A percentile compares a stretch with the other conserved stretches of the same genome.
These are phyloP conservation scores for Crucihimalaya himalaica DNA, from an alignment of 345 rosid genomes.

Conservation along the genomic window DNA sequence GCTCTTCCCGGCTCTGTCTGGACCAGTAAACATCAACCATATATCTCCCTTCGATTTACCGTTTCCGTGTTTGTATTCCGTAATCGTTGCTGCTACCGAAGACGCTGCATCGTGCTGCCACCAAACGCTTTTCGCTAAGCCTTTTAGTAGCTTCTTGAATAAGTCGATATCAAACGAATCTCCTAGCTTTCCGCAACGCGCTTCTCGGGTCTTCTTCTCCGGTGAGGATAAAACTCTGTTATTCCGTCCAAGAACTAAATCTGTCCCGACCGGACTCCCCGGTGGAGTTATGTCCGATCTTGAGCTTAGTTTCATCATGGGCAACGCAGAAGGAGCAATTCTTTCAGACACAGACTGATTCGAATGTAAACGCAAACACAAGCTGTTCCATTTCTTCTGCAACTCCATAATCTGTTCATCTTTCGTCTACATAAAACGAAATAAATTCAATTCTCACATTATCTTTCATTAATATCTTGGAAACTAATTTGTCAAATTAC, in stretches of 20 bases:
- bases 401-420: slow-evolving; percentile 65
- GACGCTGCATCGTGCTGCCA: slow-evolving; percentile 97
- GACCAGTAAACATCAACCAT: slow-evolving; percentile 89
- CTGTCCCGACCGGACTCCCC: slow-evolving; percentile 82
- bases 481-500: background rate
- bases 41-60: slow-evolving; percentile 64
- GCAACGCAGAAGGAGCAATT: slow-evolving; percentile 45
- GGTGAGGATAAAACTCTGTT: slow-evolving; percentile 47
- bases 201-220: slow-evolving; percentile 48
- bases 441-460: background rate
- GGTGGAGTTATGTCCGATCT: slow-evolving; percentile 53
- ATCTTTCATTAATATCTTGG: background rate
- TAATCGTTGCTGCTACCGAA: slow-evolving; percentile 71
- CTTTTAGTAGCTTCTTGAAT: slow-evolving; percentile 78
- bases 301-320: slow-evolving; percentile 41
- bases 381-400: slow-evolving; percentile 81
- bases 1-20: slow-evolving; percentile 83
- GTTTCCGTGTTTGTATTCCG: slow-evolving; percentile 68
- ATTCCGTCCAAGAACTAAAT: slow-evolving; percentile 71
- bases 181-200: slow-evolving; percentile 44
- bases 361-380: slow-evolving; percentile 68
- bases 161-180: slow-evolving; percentile 60
- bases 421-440: slow-evolving; percentile 49
- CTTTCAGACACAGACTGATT: slow-evolving; percentile 50
- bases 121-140: slow-evolving; percentile 74